phyloP scores from a whole-genome alignment of 768 basidiomycete species.

The Rhizopogon roseolus region DNA sequence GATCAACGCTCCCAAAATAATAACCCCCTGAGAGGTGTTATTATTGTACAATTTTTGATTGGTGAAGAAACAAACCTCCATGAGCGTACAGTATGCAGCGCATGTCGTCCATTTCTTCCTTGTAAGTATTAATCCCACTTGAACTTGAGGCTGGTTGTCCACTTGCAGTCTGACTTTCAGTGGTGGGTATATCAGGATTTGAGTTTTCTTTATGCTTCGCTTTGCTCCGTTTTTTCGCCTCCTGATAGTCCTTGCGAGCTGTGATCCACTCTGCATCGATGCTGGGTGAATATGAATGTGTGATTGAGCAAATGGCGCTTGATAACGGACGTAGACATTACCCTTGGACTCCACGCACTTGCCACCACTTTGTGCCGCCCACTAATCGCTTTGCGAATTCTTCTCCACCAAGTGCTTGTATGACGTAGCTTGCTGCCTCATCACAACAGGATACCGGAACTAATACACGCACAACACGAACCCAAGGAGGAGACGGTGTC shows the following conservation, averaged over 20 bases:
- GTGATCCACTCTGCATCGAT: slow-evolving; percentile 87
- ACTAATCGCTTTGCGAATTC: slow-evolving; percentile 63
- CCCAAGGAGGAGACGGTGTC: slow-evolving; percentile 83
- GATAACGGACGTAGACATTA: slow-evolving; percentile 30
- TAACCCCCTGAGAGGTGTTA: slow-evolving; percentile 55
- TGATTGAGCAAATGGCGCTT: slow-evolving; percentile 8
- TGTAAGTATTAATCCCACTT: slow-evolving; percentile 37
- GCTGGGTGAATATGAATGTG: slow-evolving; percentile 32
- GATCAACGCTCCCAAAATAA: slow-evolving; percentile 78
- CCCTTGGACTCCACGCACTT: slow-evolving; percentile 84
- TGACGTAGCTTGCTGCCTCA: slow-evolving; percentile 66
- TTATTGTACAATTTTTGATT: not conserved
- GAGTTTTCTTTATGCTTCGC: slow-evolving; percentile 27
- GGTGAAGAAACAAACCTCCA: slow-evolving; percentile 46
- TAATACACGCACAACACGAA: slow-evolving; percentile 63
- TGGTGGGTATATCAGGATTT: not conserved
- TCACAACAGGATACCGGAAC: slow-evolving; percentile 77
- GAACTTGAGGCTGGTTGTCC: slow-evolving; percentile 15
- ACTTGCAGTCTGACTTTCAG: slow-evolving; percentile 5
- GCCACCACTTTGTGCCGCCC: slow-evolving; percentile 98
- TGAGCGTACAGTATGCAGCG: slow-evolving; percentile 81
- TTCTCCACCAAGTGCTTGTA: slow-evolving; percentile 82
- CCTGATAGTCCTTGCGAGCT: slow-evolving; percentile 77
- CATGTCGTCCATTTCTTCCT: slow-evolving; percentile 77
- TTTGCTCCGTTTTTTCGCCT: slow-evolving; percentile 56